These are phyloP conservation scores for Piper longum DNA, from an alignment of 164 flowering plant species.

Conservation along the genomic window DNA sequence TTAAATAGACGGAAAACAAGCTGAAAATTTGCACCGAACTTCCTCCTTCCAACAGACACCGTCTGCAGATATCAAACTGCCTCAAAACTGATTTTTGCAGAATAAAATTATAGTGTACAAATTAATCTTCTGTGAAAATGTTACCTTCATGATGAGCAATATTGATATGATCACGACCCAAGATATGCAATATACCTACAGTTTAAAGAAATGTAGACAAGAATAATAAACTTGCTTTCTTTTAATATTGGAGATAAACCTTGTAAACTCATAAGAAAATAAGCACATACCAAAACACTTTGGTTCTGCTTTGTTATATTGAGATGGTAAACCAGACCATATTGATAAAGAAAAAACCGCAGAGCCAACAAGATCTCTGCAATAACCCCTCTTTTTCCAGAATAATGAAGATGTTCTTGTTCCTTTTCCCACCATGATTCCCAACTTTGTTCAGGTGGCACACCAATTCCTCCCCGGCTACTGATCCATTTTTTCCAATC, in stretches of 20 bases:
- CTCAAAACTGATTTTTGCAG: not conserved
- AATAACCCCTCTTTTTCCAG: slow-evolving; percentile 73
- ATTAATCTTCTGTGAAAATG: not conserved
- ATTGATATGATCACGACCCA: slow-evolving; percentile 74
- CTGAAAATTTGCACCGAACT: slow-evolving; percentile 70
- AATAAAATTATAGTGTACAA: not conserved
- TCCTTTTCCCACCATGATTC: slow-evolving; percentile 99
- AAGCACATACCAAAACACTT: slow-evolving; percentile 53
- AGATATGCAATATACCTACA: slow-evolving; percentile 81
- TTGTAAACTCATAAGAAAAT: not conserved
- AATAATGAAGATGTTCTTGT: slow-evolving; percentile 76
- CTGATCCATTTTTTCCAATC: slow-evolving; percentile 97
- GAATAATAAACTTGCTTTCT: not conserved
- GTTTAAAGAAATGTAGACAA: not conserved
- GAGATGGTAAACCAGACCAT: slow-evolving; percentile 90
- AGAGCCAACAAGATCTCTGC: slow-evolving; percentile 62
- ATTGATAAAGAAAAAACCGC: slow-evolving; percentile 85
- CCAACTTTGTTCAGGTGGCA: slow-evolving; percentile 89
- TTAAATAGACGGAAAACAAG: slow-evolving; percentile 73
- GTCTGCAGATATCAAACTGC: slow-evolving; percentile 28
- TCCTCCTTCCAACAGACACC: slow-evolving; percentile 62
- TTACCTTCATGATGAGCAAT: slow-evolving; percentile 85
- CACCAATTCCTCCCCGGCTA: slow-evolving; percentile 90
- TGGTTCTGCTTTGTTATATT: slow-evolving; percentile 30
- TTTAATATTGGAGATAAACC: no score